A percentile compares a stretch with the other conserved stretches of the same genome.
Conservation (phyloP, 148 eudicot species). For the Silene conica region DNA sequence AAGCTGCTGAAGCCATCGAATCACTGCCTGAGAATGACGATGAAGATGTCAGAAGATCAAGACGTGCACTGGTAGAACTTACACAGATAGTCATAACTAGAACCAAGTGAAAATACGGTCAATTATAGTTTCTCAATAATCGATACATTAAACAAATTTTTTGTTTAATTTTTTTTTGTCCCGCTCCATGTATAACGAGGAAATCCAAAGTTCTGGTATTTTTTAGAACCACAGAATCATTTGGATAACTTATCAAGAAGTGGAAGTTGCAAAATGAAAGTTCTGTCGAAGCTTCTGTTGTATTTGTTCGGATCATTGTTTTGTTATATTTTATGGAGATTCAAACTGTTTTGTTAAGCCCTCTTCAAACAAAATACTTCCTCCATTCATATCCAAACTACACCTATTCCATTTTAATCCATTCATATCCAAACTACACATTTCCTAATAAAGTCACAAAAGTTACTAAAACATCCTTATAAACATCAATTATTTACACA, state of each 20-base stretch:
- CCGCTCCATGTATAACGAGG: slow-evolving; percentile 12
- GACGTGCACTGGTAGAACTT: slow-evolving; percentile 82
- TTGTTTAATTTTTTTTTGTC: not conserved
- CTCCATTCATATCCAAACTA: too few relatives aligned
- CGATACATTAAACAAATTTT: not conserved
- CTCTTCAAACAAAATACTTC: too few relatives aligned
- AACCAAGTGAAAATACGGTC: slow-evolving; percentile 46
- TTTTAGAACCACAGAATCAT: not conserved
- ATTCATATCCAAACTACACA: too few relatives aligned
- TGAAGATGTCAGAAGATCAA: slow-evolving; percentile 67
- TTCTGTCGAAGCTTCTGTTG: not conserved
- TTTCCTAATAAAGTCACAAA: too few relatives aligned
- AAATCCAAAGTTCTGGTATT: not conserved
- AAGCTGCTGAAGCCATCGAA: slow-evolving; percentile 72
- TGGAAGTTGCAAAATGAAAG: not conserved
- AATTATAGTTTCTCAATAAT: not conserved
- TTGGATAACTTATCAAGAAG: not conserved
- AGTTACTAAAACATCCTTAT: too few relatives aligned
- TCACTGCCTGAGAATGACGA: slow-evolving; percentile 69
- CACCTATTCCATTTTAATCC: too few relatives aligned
- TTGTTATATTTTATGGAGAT: not conserved
- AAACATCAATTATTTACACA: too few relatives aligned
- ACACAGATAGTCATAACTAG: slow-evolving; percentile 80
- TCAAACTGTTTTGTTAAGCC: not conserved
- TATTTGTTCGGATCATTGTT: too few relatives aligned